phyloP scores from a whole-genome alignment of 1,284 basidiomycete species.

The Fomes fomentarius region DNA sequence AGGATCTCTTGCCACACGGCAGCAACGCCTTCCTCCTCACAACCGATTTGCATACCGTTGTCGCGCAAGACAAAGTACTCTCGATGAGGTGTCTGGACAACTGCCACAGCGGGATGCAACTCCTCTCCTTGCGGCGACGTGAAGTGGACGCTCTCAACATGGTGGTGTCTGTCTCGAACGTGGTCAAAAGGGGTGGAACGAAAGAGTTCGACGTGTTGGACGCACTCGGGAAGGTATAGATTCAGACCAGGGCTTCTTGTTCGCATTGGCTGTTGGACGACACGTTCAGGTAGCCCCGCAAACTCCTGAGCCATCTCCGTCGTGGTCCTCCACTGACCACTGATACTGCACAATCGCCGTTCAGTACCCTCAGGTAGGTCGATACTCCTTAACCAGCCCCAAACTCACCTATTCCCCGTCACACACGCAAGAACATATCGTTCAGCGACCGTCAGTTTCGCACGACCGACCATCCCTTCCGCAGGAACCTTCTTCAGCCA shows the following conservation, averaged over 20 bases:
- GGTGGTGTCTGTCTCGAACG: conserved; percentile 57
- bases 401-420: conserved; percentile 61
- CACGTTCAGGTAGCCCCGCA: conserved; percentile 45
- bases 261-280: conserved; percentile 7
- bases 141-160: conserved; percentile 76
- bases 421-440: conserved; percentile 69
- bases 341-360: conserved; percentile 51
- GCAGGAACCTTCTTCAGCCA: conserved; percentile 55
- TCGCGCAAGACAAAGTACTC: conserved; percentile 71
- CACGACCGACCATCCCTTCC: conserved; percentile 45
- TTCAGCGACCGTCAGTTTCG: conserved; percentile 54
- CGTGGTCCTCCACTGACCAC: conserved; percentile 66
- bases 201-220: conserved; percentile 4
- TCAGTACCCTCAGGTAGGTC: too few species aligned
- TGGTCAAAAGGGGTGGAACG: background rate
- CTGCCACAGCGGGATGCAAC: conserved; percentile 65
- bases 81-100: conserved; percentile 65
- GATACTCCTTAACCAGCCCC: conserved; percentile 53
- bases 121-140: conserved; percentile 39
- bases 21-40: conserved; percentile 71
- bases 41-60: conserved; percentile 76
- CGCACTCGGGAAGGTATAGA: conserved; percentile 66
- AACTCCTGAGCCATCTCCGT: conserved; percentile 68
- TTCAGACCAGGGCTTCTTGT: conserved; percentile 39
- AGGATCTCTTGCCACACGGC: conserved; percentile 62